phyloP scores from a whole-genome alignment of 192 early-diverging fungal genomes.

The Cetraspora pellucida region DNA sequence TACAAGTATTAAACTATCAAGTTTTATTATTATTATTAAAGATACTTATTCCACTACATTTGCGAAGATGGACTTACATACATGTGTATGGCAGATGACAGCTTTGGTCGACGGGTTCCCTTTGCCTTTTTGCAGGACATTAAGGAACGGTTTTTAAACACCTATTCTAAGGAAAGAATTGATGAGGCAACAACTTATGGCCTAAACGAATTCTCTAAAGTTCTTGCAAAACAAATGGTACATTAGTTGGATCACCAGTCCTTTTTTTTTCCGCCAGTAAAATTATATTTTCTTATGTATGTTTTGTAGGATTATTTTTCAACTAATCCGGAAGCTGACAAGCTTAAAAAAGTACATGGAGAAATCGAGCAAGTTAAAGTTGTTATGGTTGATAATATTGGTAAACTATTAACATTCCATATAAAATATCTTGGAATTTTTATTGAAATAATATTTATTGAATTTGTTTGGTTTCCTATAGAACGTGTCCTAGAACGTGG shows the following conservation, averaged over 20 bases:
- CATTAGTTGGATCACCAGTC: neutral
- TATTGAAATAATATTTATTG: neutral
- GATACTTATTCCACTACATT: slow-evolving; percentile 92
- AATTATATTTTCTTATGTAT: slow-evolving; percentile 7
- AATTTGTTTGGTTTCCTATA: slow-evolving; percentile 34
- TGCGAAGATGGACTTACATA: slow-evolving; percentile 78
- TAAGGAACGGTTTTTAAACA: slow-evolving; percentile 60
- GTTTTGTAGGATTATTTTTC: slow-evolving; percentile 68
- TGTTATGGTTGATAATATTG: slow-evolving; percentile 95
- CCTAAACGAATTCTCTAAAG: slow-evolving; percentile 79
- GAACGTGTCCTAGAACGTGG: slow-evolving; percentile 87
- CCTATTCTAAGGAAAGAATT: slow-evolving; percentile 59
- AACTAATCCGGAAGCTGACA: slow-evolving; percentile 69
- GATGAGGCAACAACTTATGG: slow-evolving; percentile 68
- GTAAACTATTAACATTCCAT: slow-evolving; percentile 39
- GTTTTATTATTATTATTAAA: slow-evolving; percentile 23
- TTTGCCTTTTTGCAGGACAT: slow-evolving; percentile 91
- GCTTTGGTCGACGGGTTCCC: slow-evolving; percentile 75
- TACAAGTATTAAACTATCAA: neutral
- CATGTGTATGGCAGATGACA: slow-evolving; percentile 82
- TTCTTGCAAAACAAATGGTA: slow-evolving; percentile 85
- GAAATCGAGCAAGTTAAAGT: slow-evolving; percentile 94
- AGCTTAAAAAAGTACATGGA: slow-evolving; percentile 78
- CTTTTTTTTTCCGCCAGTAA: slow-evolving; percentile 5
- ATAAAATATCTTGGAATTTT: neutral